phyloP scores from a whole-genome alignment of 306 rosid species.

The Adenanthera pavonina region DNA sequence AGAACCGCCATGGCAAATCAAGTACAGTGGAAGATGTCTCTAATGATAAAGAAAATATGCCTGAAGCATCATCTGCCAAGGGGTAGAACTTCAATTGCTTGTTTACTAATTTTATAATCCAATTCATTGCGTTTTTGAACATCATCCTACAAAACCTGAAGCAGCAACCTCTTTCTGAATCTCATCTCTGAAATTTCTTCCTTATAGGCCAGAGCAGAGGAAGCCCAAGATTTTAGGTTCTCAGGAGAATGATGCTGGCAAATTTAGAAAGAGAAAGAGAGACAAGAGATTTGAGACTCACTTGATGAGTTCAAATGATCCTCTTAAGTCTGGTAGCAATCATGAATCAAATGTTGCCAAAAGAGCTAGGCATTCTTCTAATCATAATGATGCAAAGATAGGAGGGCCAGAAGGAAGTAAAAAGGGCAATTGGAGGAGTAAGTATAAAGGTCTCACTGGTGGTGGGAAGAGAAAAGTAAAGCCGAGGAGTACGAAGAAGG shows the following conservation, averaged over 20 bases:
- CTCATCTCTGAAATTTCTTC: conserved; percentile 1
- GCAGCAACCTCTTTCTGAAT: not conserved
- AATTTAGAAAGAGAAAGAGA: conserved; percentile 52
- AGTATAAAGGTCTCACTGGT: conserved; percentile 36
- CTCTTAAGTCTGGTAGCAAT: conserved; percentile 29
- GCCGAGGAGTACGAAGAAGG: conserved; percentile 22
- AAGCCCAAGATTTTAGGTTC: conserved; percentile 43
- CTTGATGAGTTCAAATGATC: conserved; percentile 33
- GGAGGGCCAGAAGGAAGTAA: conserved; percentile 43
- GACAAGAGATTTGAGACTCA: conserved; percentile 37
- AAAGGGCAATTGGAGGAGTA: conserved; percentile 32
- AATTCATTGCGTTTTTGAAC: not conserved
- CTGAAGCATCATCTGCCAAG: conserved; percentile 54
- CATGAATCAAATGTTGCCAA: conserved; percentile 40
- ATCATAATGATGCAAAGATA: conserved; percentile 36
- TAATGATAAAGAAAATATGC: conserved; percentile 37
- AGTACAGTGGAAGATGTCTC: conserved; percentile 48
- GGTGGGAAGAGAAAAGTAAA: conserved; percentile 47
- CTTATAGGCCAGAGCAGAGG: conserved; percentile 56
- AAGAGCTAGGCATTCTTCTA: conserved; percentile 46
- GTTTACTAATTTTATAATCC: not conserved
- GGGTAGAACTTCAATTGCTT: conserved; percentile 50
- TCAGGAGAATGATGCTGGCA: conserved; percentile 43
- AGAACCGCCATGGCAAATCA: conserved; percentile 81
- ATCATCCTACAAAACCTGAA: conserved; percentile 21